Evolutionary conservation across 192 early-diverging fungal species (phyloP).

Genomic region (Piromyces finnis): DNA sequence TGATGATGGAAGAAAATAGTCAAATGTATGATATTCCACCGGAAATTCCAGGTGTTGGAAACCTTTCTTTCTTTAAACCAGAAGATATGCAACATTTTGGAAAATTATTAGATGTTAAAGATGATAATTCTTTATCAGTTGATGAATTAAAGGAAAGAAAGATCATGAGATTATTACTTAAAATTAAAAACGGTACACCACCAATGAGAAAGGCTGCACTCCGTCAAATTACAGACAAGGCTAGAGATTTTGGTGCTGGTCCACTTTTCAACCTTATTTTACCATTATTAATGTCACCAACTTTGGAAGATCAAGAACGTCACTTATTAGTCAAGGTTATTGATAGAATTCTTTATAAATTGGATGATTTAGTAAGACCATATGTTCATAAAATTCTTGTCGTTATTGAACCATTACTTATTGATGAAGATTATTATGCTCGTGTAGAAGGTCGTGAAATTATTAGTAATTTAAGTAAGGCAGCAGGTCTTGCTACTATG

Average conservation of each 20-base stretch:
- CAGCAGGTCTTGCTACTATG: slow-evolving; percentile 93
- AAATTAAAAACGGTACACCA: slow-evolving; percentile 97
- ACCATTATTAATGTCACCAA: slow-evolving; percentile 89
- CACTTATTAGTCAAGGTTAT: slow-evolving; percentile 97
- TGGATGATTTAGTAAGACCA: slow-evolving; percentile 89
- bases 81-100: slow-evolving; percentile 98
- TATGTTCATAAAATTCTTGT: slow-evolving; percentile 98
- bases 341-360: slow-evolving; percentile 85
- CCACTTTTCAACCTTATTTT: slow-evolving; percentile 93
- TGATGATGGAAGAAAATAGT: slow-evolving; percentile 66
- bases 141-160: slow-evolving; percentile 89
- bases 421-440: slow-evolving; percentile 95
- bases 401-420: slow-evolving; percentile 91
- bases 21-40: slow-evolving; percentile 47
- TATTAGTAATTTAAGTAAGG: slow-evolving; percentile 92
- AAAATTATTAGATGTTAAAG: slow-evolving; percentile 60
- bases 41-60: slow-evolving; percentile 76
- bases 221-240: slow-evolving; percentile 90
- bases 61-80: slow-evolving; percentile 81
- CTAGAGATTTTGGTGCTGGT: slow-evolving; percentile 81
- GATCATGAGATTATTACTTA: slow-evolving; percentile 84
- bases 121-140: slow-evolving; percentile 59
- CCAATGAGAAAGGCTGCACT: slow-evolving; percentile 82
- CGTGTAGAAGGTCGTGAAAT: slow-evolving; percentile 94
- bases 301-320: slow-evolving; percentile 93